Evolutionary conservation across 106 monocot species (phyloP), one percentile per base, ranked within the genome.

Genomic region (Allium cepa): DNA sequence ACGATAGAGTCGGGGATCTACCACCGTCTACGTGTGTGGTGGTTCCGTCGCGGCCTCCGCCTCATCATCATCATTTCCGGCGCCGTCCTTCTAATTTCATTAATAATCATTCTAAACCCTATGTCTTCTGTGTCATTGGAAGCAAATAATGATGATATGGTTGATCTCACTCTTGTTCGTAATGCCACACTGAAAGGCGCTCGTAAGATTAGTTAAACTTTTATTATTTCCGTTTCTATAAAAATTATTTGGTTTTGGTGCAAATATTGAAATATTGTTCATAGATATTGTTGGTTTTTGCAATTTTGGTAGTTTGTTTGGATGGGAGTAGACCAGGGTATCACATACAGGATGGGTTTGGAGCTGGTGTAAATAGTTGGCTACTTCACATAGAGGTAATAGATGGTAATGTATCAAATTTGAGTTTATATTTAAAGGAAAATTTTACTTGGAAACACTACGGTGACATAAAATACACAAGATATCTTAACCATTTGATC

Each of bases 321-420:
- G 94, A 95, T 80, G 94, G 91, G 59, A 91, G 83, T 18, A 53
- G 79, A 2, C 87, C 94, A 0, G 91, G 81, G 49, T 91, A 88
- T 73, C 88, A 95, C 73, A 64, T 91, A 10, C 80, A 79, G 45
- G 70, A 72, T 53, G 94, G 94, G 0, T 80, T 58, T 14, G 91
- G 91, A 15, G 70, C 85, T 16, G 94, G 94, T 9, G 61, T 71
- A 9, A 52, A 79, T 36, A 88, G 36, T 15, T 95, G 94, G 94
- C 48, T 95, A 28, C 27, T 95, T 45, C 88, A 95, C 69, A 53
- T 91, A 49, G 94, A 95, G 85, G 94, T 90, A 77, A 13, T 60
- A 9, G 26, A 9, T 36, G 36, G 36, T 36, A 5, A 36, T 36
- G 36, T 36, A 36, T 36, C 36, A 36, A 4, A 5, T 36, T 36